Conservation (phyloP, 441 rosid species). For the Jatropha multifida region DNA sequence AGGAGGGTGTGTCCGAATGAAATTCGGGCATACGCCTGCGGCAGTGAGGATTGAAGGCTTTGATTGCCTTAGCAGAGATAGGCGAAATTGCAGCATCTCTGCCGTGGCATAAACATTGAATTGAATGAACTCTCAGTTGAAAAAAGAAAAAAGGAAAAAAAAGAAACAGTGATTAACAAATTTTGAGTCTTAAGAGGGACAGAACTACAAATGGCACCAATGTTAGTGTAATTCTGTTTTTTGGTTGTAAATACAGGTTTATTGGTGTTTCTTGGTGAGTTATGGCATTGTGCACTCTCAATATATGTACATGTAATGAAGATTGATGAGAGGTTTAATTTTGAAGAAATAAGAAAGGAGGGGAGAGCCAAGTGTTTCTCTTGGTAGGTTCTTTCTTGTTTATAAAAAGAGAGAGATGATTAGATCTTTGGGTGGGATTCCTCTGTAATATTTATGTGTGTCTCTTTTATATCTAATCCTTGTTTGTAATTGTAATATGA, state of each 20-base stretch:
- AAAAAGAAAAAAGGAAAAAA: neutral
- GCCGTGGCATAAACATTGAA: conserved; percentile 45
- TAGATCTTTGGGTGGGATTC: conserved; percentile 10
- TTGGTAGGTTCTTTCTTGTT: conserved; percentile 19
- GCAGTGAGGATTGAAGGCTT: conserved; percentile 70
- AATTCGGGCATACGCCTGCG: conserved; percentile 56
- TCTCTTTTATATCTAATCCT: conserved; percentile 10
- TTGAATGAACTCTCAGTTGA: neutral
- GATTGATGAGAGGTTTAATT: conserved; percentile 24
- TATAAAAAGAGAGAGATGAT: neutral
- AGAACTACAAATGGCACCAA: neutral
- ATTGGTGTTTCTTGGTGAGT: conserved; percentile 18
- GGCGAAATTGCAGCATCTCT: conserved; percentile 59
- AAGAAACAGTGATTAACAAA: neutral
- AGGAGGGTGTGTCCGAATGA: conserved; percentile 45
- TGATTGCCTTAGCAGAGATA: conserved; percentile 63
- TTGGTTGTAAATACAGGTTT: conserved; percentile 16
- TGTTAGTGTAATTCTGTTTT: neutral
- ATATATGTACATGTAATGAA: conserved; percentile 25
- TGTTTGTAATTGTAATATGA: conserved; percentile 29
- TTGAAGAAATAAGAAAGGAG: conserved; percentile 32
- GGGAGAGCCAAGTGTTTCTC: neutral
- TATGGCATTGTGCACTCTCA: conserved; percentile 16
- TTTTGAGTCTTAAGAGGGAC: neutral
- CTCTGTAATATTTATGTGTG: neutral